These are phyloP conservation scores for Xylariaceae sp. DNA, from an alignment of 2,329 filamentous ascomycete species.

Conservation along the genomic window DNA sequence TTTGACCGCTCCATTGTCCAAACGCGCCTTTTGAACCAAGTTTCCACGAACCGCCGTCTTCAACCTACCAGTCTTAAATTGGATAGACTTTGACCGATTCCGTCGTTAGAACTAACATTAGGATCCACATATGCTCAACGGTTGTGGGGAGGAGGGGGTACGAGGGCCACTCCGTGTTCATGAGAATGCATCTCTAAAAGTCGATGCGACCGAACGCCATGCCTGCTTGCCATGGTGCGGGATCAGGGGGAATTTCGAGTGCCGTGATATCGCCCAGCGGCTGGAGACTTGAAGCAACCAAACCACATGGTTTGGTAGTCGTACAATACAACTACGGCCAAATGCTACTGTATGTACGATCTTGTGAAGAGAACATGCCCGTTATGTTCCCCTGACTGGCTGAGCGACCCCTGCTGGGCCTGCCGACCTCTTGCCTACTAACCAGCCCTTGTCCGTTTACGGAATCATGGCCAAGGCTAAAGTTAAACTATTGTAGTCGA, in stretches of 20 bases:
- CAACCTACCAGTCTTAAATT: slow-evolving; percentile 18
- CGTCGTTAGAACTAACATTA: slow-evolving; percentile 23
- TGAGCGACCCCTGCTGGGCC: slow-evolving; percentile 23
- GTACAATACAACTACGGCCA: slow-evolving; percentile 29
- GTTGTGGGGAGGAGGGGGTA: too few species aligned
- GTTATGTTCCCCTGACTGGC: slow-evolving; percentile 28
- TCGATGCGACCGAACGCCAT: slow-evolving; percentile 12
- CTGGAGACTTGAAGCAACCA: slow-evolving; percentile 33
- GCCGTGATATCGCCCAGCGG: slow-evolving; percentile 12
- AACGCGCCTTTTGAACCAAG: slow-evolving; percentile 23
- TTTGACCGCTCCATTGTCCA: slow-evolving; percentile 22
- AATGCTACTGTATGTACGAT: slow-evolving; percentile 26
- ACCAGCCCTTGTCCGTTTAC: slow-evolving; percentile 1
- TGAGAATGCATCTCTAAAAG: slow-evolving; percentile 15
- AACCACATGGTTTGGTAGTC: slow-evolving; percentile 34
- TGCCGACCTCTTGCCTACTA: slow-evolving; percentile 15
- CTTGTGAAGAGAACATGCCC: slow-evolving; percentile 25
- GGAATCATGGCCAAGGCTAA: background rate
- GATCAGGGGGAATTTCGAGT: slow-evolving; percentile 18
- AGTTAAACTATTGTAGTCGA: background rate
- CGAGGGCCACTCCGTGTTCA: slow-evolving; percentile 20
- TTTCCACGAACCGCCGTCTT: too few species aligned
- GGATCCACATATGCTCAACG: slow-evolving; percentile 24
- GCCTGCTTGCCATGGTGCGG: slow-evolving; percentile 12
- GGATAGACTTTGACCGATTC: slow-evolving; percentile 20